Percentiles rank a stretch among this genome's conserved stretches.
phyloP scores from a whole-genome alignment of 108 stramenopile species.

The Aurantiochytrium sp. region DNA sequence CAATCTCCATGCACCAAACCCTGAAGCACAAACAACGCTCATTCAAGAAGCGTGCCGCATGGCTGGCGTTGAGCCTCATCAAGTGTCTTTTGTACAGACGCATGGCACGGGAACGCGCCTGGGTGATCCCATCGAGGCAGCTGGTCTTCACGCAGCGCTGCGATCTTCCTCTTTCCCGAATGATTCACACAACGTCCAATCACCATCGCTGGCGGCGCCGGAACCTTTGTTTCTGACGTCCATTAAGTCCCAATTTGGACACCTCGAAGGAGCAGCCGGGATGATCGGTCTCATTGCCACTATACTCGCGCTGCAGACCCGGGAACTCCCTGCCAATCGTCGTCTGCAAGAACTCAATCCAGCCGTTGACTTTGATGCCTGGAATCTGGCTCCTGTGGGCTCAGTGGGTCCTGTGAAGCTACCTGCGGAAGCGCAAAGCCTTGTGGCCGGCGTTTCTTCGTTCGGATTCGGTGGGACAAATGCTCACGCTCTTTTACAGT shows the following conservation, averaged over 20 bases:
- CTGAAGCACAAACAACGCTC: not conserved
- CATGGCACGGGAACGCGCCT: conserved; percentile 25
- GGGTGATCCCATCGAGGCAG: conserved; percentile 19
- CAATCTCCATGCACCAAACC: conserved; percentile 17
- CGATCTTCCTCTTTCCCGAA: no score
- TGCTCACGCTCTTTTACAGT: not conserved
- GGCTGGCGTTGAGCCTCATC: not conserved
- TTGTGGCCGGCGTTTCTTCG: not conserved
- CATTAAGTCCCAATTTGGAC: not conserved
- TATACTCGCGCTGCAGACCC: not conserved
- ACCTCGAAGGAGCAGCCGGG: not conserved
- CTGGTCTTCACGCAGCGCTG: not conserved
- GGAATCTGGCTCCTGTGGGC: not conserved
- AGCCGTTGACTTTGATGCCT: not conserved
- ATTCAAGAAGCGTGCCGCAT: not conserved
- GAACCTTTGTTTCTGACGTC: not conserved
- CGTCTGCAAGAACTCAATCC: not conserved
- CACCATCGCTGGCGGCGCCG: not conserved
- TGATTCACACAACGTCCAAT: not conserved
- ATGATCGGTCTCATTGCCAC: not conserved
- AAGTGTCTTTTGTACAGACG: not conserved
- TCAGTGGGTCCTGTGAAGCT: not conserved
- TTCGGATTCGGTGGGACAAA: not conserved
- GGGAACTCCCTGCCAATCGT: not conserved
- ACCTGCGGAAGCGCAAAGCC: not conserved